Evolutionary conservation across 2,329 filamentous ascomycete genomes (phyloP).

Genomic region (Colletotrichum zoysiae): DNA sequence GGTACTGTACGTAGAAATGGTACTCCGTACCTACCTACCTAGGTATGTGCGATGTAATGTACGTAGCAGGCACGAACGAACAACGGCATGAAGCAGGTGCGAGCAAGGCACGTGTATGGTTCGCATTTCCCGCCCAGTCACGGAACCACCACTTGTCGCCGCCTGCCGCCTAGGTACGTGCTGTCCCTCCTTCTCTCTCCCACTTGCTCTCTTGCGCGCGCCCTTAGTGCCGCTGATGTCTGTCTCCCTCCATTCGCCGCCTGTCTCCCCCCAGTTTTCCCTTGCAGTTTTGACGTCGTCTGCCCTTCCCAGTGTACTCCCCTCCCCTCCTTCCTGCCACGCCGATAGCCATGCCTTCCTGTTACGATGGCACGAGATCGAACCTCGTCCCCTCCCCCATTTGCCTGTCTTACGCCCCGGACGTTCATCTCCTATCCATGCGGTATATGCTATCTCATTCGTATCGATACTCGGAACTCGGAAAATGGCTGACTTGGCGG

Average conservation of each 20-base stretch:
- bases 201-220: background rate
- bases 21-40: too few species aligned
- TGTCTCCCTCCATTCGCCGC: conserved; percentile 8
- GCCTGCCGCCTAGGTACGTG: conserved; percentile 4
- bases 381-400: background rate
- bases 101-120: conserved; percentile 2
- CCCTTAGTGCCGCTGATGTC: background rate
- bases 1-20: too few species aligned
- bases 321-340: background rate
- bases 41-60: background rate
- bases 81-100: background rate
- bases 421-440: conserved; percentile 1
- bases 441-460: background rate
- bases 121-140: background rate
- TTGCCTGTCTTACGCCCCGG: background rate
- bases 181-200: background rate
- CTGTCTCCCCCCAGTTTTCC: background rate
- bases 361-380: background rate
- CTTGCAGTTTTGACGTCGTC: conserved; percentile 15
- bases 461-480: background rate
- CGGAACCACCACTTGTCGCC: background rate
- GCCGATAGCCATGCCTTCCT: background rate
- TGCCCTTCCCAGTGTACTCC: background rate
- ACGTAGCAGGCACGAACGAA: conserved; percentile 6
- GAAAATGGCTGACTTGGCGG: background rate